Evolutionary conservation across 257 asterid species (phyloP).

Genomic region (Forsythia viridissima): DNA sequence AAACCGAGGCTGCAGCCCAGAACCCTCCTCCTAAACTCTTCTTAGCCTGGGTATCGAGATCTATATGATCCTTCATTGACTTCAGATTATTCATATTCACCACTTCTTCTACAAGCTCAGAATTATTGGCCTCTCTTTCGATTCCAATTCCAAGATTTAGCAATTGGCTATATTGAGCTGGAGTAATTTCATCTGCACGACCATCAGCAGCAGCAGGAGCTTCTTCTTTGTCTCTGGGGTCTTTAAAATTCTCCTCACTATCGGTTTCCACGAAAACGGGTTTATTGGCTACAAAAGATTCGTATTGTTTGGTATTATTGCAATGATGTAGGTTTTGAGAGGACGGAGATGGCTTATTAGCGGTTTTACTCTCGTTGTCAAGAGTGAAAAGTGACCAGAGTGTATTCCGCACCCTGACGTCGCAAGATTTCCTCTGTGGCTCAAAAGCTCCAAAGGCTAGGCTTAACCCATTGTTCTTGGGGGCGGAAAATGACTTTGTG

Average conservation of each 20-base stretch:
- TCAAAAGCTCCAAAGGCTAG: constrained; percentile 39
- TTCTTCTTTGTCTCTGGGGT: constrained; percentile 27
- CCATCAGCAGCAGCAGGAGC: constrained; percentile 12
- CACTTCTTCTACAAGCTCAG: constrained; percentile 63
- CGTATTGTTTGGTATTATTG: constrained; percentile 19
- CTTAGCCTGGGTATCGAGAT: constrained; percentile 55
- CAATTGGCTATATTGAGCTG: constrained; percentile 40
- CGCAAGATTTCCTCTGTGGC: constrained; percentile 87
- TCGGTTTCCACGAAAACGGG: constrained; percentile 49
- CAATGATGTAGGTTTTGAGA: constrained; percentile 20
- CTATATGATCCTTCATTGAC: constrained; percentile 81
- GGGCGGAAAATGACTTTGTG: constrained; percentile 74
- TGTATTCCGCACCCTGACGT: constrained; percentile 70
- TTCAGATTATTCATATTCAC: constrained; percentile 36
- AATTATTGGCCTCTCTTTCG: constrained; percentile 34
- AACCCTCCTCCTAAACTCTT: constrained; percentile 65
- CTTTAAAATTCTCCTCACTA: constrained; percentile 34
- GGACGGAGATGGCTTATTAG: constrained; percentile 18
- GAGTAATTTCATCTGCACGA: constrained; percentile 53
- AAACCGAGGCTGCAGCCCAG: constrained; percentile 79
- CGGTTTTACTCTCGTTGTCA: constrained; percentile 42
- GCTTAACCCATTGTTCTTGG: constrained; percentile 71
- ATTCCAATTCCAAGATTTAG: constrained; percentile 34
- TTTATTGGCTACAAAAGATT: constrained; percentile 30
- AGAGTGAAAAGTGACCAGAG: constrained; percentile 62